A percentile compares a stretch with the other conserved stretches of the same genome.
Conservation (phyloP, 2,329 filamentous ascomycete genomes). For the Trichothecium sympodiale region DNA sequence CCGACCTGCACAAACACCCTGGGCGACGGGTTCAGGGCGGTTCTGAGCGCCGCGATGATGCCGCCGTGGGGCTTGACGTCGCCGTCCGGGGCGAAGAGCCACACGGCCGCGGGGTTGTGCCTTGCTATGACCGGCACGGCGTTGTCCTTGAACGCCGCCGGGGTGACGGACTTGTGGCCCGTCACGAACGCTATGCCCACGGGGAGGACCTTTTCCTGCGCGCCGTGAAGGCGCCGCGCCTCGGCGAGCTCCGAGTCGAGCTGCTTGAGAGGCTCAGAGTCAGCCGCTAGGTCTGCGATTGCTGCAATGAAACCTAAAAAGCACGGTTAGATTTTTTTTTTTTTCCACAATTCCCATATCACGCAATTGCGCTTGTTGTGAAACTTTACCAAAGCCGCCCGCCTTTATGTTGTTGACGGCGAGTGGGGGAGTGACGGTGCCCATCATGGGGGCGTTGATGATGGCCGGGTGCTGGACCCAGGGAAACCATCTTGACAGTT, state of each 20-base stretch:
- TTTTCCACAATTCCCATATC: not conserved
- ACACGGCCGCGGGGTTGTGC: constrained; percentile 47
- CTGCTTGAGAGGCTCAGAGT: constrained; percentile 17
- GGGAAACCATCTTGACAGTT: constrained; percentile 18
- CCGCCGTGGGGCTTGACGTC: constrained; percentile 23
- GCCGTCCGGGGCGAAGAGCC: constrained; percentile 53
- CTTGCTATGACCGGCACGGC: constrained; percentile 37
- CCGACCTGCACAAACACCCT: constrained; percentile 52
- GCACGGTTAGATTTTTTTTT: too few species aligned
- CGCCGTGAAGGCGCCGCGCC: constrained; percentile 11
- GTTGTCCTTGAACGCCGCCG: constrained; percentile 24
- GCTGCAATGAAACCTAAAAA: constrained; percentile 19
- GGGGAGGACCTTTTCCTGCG: constrained; percentile 25
- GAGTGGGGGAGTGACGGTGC: constrained; percentile 18
- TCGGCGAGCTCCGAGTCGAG: constrained; percentile 21
- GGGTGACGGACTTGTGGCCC: constrained; percentile 28
- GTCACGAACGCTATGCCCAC: constrained; percentile 48
- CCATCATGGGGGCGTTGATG: constrained; percentile 19
- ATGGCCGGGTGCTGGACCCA: constrained; percentile 20
- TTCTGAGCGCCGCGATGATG: constrained; percentile 23
- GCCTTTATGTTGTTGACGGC: constrained; percentile 26
- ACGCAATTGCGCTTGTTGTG: not conserved
- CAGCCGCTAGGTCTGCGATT: constrained; percentile 15
- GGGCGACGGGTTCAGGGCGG: constrained; percentile 19
- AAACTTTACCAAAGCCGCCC: constrained; percentile 22